phyloP scores from a whole-genome alignment of 345 rosid species.

The Balakata baccata region DNA sequence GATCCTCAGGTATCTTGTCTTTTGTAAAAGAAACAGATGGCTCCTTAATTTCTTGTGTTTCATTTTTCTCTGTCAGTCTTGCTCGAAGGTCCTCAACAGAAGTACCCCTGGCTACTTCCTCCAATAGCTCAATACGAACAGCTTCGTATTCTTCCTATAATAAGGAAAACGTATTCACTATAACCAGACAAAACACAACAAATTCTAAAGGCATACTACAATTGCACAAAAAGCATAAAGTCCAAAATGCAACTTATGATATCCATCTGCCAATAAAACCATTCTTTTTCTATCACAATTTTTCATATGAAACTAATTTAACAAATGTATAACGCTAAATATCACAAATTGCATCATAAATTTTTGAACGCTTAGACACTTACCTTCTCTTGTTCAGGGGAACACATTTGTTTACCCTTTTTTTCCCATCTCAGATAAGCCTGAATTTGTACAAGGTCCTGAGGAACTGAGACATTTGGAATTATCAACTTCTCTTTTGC shows the following conservation, averaged over 20 bases:
- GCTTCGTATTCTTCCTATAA: conserved; percentile 87
- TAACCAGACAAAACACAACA: not conserved
- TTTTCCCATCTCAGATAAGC: conserved; percentile 97
- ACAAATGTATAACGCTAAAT: not conserved
- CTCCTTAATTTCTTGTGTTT: conserved; percentile 41
- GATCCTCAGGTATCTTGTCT: conserved; percentile 53
- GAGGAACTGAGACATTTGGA: conserved; percentile 62
- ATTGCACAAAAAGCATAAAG: not conserved
- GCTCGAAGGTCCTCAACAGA: conserved; percentile 70
- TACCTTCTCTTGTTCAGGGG: conserved; percentile 75
- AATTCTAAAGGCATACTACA: not conserved
- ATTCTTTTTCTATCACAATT: not conserved
- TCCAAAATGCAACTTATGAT: not conserved
- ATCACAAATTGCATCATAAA: not conserved
- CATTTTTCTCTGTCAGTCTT: conserved; percentile 54
- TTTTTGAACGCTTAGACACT: conserved; percentile 4
- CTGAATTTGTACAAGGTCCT: conserved; percentile 93
- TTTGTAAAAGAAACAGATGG: conserved; percentile 31
- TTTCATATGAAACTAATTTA: not conserved
- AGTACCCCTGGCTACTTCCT: conserved; percentile 75
- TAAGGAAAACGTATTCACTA: not conserved
- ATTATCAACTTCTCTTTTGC: conserved; percentile 33
- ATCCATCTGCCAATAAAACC: not conserved
- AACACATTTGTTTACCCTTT: conserved; percentile 84
- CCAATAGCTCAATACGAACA: conserved; percentile 80